Evolutionary conservation across 1,139 yeast genomes (phyloP), one percentile per base, ranked within the genome.

Genomic region (Meyerozyma elateridarum): DNA sequence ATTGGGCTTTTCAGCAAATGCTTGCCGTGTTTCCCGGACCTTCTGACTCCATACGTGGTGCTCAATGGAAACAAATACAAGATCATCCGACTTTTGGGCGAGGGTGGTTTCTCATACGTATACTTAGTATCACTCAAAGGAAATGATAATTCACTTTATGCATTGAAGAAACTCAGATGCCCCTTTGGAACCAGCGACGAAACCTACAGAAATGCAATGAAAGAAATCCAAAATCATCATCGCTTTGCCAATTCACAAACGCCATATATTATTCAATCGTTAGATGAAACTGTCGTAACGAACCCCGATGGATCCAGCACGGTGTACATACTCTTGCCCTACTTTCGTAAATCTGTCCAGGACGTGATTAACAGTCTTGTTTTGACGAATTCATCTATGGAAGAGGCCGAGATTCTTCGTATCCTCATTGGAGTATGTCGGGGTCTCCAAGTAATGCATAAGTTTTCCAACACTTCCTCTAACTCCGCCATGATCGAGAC

Each of bases 51-150:
- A 0, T 61, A 59, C 8, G 52, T 78, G 5, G 43, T 61, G n/a
- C 67, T 80, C 39, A 76, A 78, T 46, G 70, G 62, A 38, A 54
- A 59, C 22, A 56, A 54, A 28, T 78, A 75, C 53, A 64, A 57
- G 40, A 81, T 89, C n/a, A 59, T 77, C 31, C 72, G 76, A 39
- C 67, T 89, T 15, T 60, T 89, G 5, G 95, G 95, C 7, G 96
- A 88, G 59, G 95, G 95, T 1, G 95, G 94, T 5, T 84, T 84
- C 50, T 80, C 94, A 1, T 87, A 83, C 48, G 95, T 87, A n/a
- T 89, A 89, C 49, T 63, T 87, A 22, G 95, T 87, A 6, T 42
- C 56, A 8, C 55, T 49, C 22, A 68, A 71, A 44, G 69, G 76
- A 20, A 54, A 61, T 36, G 62, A 64, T 30, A 70, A 71, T 32